Evolutionary conservation across 2,329 filamentous ascomycete genomes (phyloP).

Genomic region (Cyphellophora attinorum): DNA sequence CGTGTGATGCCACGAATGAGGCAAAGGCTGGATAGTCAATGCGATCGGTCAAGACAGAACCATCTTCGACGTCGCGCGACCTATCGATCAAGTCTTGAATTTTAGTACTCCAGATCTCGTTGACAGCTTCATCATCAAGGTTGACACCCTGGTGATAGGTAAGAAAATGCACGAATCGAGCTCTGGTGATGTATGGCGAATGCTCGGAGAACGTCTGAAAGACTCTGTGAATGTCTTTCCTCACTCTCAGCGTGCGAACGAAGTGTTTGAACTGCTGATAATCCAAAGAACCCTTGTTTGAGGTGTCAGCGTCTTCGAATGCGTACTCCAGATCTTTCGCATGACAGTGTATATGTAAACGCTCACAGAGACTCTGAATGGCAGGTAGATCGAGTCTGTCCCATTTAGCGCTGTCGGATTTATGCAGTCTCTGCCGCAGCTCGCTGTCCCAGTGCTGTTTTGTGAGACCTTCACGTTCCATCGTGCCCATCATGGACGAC

Average conservation of each 20-base stretch:
- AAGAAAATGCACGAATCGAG: slow-evolving; percentile 70
- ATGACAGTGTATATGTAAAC: slow-evolving; percentile 84
- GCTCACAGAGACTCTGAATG: slow-evolving; percentile 76
- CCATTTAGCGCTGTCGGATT: slow-evolving; percentile 43
- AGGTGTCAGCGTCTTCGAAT: slow-evolving; percentile 64
- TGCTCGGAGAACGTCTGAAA: slow-evolving; percentile 53
- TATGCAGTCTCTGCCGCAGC: slow-evolving; percentile 59
- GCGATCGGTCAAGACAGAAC: slow-evolving; percentile 25
- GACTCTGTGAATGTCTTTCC: slow-evolving; percentile 69
- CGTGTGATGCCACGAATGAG: slow-evolving; percentile 63
- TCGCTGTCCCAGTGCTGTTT: slow-evolving; percentile 78
- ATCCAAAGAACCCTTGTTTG: slow-evolving; percentile 56
- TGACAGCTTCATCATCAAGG: slow-evolving; percentile 48
- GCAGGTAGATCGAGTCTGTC: slow-evolving; percentile 68
- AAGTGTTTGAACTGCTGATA: slow-evolving; percentile 78
- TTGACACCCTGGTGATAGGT: slow-evolving; percentile 65
- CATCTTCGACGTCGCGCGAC: slow-evolving; percentile 1
- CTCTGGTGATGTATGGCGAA: slow-evolving; percentile 56
- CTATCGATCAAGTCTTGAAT: slow-evolving; percentile 11
- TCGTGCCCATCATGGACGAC: slow-evolving; percentile 68
- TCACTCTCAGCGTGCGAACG: slow-evolving; percentile 69
- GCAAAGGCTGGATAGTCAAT: slow-evolving; percentile 76
- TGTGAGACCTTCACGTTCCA: slow-evolving; percentile 71
- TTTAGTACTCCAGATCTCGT: slow-evolving; percentile 12
- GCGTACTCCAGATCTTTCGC: slow-evolving; percentile 61